Evolutionary conservation across 2,329 filamentous ascomycete genomes (phyloP), one percentile per base, ranked within the genome.

Genomic region (Cylindrodendrum hubeiense): DNA sequence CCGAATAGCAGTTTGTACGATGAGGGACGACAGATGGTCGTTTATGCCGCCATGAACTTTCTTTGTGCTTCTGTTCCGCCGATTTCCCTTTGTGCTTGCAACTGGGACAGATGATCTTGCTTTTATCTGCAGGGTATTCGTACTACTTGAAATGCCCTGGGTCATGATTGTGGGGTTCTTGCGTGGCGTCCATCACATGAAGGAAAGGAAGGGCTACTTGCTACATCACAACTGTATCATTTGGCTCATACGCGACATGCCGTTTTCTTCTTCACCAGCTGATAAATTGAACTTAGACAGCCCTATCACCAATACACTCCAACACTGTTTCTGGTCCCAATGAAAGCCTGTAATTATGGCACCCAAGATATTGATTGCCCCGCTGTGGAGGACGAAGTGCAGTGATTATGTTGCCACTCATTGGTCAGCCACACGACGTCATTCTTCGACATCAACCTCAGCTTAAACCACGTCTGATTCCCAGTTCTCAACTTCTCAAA

Each of bases 381-480:
- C 55, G 24, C 51, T 28, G 41, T 26, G 22, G 17, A 26, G 30
- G 39, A 39, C 26, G 19, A 37, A 44, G 39, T 47, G 26, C 34
- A 33, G 28, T 47, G 12, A 21, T 49, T 19, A n/a, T 39, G 15
- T 60, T 39, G 44, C 44, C 52, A 46, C 53, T 63, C 60, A 58
- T 63, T 58, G 52, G 52, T 26, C 15, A 24, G 13, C 17, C n/a
- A 10, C 15, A 39, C 34, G 47, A 63, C 46, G 53, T 57, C 53
- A 63, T 52, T 30, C 7, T 24, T 57, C n/a, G n/a, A 28, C 26
- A 13, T 33, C 28, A 21, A 50, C 47, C 19, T 33, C 28, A 15
- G 26, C n/a, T 34, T 50, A 10, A 21, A 50, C 26, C n/a, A 6
- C 26, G 13, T 19, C 46, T 24, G 24, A 47, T 26, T 17, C 15